Base-by-base conservation (phyloP, 2,329 filamentous ascomycete species). In the Diaporthe citri region DNA sequence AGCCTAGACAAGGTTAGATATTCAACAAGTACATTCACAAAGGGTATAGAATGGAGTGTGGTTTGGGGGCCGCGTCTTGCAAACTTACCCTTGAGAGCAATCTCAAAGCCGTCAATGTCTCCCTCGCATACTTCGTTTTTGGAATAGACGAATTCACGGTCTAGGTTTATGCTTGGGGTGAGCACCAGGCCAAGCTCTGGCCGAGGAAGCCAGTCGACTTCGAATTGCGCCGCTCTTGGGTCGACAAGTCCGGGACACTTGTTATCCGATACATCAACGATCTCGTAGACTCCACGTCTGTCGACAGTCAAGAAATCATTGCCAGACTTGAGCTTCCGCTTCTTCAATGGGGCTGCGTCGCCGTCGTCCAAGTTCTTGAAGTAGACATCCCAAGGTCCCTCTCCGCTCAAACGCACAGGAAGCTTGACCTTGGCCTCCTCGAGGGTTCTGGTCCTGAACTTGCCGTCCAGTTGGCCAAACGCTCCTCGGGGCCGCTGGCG, bases 51-150 rank as follows among this genome's bases (percentile, higher is more conserved):
- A 8, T 64, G 25, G 20, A 20, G 2, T n/a, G 31, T n/a, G 9
- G 20, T 36, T 22, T 12, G 25, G 20, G 34, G 51, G 15, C 13
- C n/a, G 25, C 4, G 4, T 41, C 4, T 52, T 43, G 17, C 56
- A 3, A 56, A 81, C 88, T 85, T 90, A 90, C 95, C 96, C 82
- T 90, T 90, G 76, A 99, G 89, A 57, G 90, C 89, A 71, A 99
- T 87, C 80, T 98, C 95, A 73, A 98, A 92, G 4, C 92, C 92
- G 82, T 98, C 96, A 80, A 98, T 94, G 76, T 98, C 96, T 41
- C 96, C 96, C 85, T 99, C 96, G 81, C 97, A 99, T 41, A 99
- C 93, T 76, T 96, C 93, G 56, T 92, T 90, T 83, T 97, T 97
- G 78, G 92, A 82, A 81, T 93, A 94, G 9, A 66, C 56, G 46